phyloP scores from a whole-genome alignment of 2,329 filamentous ascomycete genomes.

The Aspergillus sp. region DNA sequence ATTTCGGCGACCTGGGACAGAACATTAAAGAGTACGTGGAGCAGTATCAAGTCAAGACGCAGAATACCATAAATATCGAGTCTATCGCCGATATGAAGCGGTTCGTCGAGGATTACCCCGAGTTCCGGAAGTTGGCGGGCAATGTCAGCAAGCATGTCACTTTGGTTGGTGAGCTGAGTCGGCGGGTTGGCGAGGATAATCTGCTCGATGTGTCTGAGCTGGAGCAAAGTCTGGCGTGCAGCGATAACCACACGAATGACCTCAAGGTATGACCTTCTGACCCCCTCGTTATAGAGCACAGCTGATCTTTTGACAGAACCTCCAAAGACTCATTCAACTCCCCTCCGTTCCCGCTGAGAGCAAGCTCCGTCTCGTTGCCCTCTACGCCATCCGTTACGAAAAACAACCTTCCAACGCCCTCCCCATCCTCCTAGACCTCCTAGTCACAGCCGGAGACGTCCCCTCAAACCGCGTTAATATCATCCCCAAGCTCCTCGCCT shows the following conservation, averaged over 20 bases:
- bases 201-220: slow-evolving; percentile 94
- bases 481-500: slow-evolving; percentile 72
- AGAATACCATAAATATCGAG: slow-evolving; percentile 90
- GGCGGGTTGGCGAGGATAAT: slow-evolving; percentile 75
- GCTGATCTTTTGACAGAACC: slow-evolving; percentile 44
- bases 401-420: slow-evolving; percentile 77
- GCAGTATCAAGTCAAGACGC: slow-evolving; percentile 96
- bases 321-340: slow-evolving; percentile 79
- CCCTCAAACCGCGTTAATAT: slow-evolving; percentile 66
- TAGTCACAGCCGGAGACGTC: slow-evolving; percentile 75
- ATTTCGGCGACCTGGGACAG: slow-evolving; percentile 89
- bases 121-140: slow-evolving; percentile 91
- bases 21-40: slow-evolving; percentile 99
- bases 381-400: slow-evolving; percentile 91
- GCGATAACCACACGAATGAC: slow-evolving; percentile 85
- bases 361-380: slow-evolving; percentile 80
- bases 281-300: neutral
- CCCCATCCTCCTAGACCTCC: slow-evolving; percentile 75
- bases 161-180: slow-evolving; percentile 83
- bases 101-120: slow-evolving; percentile 97
- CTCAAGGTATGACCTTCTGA: slow-evolving; percentile 57
- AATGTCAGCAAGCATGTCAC: slow-evolving; percentile 99
- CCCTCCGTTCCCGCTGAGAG: slow-evolving; percentile 68
- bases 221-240: slow-evolving; percentile 93
- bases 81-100: slow-evolving; percentile 98